These are phyloP conservation scores for Alternaria metachromatica DNA, from an alignment of 2,329 filamentous ascomycete genomes.

Conservation along the genomic window DNA sequence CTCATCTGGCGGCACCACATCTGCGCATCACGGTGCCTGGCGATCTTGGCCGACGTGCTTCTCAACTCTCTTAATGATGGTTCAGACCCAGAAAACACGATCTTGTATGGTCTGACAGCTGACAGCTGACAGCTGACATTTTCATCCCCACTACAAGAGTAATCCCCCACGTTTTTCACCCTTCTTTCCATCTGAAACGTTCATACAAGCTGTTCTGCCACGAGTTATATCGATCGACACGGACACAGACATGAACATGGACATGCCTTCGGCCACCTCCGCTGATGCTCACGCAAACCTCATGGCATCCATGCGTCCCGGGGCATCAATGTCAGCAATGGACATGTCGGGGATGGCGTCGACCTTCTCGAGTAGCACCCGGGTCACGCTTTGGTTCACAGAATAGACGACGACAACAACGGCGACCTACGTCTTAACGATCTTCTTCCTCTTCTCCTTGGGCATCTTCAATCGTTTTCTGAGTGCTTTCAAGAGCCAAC, in stretches of 20 bases:
- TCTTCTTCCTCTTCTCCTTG: slow-evolving; percentile 37
- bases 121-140: neutral
- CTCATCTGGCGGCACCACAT: slow-evolving; percentile 9
- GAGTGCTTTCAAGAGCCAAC: slow-evolving; percentile 33
- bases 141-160: neutral
- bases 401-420: slow-evolving; percentile 38
- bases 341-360: slow-evolving; percentile 29
- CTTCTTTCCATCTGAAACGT: neutral
- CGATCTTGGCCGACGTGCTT: neutral
- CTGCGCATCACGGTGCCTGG: slow-evolving; percentile 9
- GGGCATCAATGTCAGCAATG: slow-evolving; percentile 12
- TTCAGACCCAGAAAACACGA: neutral
- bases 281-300: neutral
- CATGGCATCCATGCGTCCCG: neutral
- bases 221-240: neutral
- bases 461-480: slow-evolving; percentile 42
- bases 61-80: neutral
- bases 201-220: neutral
- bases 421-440: slow-evolving; percentile 29
- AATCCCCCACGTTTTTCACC: neutral
- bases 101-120: neutral
- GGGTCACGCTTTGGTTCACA: slow-evolving; percentile 39
- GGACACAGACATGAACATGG: slow-evolving; percentile 4
- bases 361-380: slow-evolving; percentile 35
- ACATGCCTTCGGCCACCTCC: slow-evolving; percentile 4